Evolutionary conservation across 345 rosid genomes (phyloP).

Genomic region (Garcia nutans): DNA sequence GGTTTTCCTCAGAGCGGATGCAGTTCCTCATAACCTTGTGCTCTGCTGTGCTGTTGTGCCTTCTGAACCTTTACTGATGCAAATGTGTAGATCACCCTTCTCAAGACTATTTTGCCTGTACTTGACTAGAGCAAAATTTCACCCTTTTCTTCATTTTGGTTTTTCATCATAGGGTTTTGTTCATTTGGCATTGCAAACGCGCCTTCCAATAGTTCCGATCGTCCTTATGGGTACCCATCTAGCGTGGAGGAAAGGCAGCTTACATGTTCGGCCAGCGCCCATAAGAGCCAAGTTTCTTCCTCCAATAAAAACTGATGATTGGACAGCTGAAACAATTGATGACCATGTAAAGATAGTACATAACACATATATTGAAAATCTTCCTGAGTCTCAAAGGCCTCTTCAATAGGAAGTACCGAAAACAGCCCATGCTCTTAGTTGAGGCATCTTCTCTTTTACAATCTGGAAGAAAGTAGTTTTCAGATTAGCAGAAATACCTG

Average conservation of each 20-base stretch:
- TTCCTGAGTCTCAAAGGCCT: constrained; percentile 34
- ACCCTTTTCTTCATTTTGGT: not conserved
- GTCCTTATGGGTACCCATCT: constrained; percentile 49
- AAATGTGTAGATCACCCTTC: not conserved
- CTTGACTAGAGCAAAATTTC: not conserved
- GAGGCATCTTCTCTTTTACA: not conserved
- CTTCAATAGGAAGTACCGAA: not conserved
- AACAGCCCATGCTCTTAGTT: not conserved
- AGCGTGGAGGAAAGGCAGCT: constrained; percentile 63
- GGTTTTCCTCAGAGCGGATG: not conserved
- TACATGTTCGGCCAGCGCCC: constrained; percentile 50
- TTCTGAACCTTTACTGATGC: no score
- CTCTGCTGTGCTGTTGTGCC: no score
- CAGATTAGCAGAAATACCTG: not conserved
- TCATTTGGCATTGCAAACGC: constrained; percentile 53
- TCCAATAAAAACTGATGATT: constrained; percentile 36
- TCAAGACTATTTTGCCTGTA: not conserved
- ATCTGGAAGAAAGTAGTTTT: not conserved
- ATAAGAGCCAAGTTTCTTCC: constrained; percentile 49
- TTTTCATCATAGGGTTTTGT: constrained; percentile 47
- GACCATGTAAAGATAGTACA: constrained; percentile 17
- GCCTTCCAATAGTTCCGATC: constrained; percentile 47
- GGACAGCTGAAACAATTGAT: constrained; percentile 17
- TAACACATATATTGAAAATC: constrained; percentile 15
- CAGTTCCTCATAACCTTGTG: no score